These are phyloP conservation scores for Erigeron canadensis DNA, from an alignment of 129 eudicot genomes.

Conservation along the genomic window DNA sequence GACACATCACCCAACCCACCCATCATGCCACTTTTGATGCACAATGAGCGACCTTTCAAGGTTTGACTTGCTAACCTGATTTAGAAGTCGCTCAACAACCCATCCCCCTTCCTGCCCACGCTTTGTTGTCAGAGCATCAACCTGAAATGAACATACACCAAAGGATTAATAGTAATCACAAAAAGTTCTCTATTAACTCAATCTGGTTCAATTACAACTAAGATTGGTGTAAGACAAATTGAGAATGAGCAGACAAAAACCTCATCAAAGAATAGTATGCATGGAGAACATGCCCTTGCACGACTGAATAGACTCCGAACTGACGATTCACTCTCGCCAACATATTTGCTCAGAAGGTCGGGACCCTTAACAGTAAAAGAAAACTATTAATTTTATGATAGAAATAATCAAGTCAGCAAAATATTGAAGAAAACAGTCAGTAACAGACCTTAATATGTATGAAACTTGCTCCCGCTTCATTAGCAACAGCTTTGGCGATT, in stretches of 20 bases:
- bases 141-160: conserved; percentile 47
- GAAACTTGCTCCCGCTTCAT: conserved; percentile 90
- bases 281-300: conserved; percentile 94
- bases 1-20: too few relatives aligned
- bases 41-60: neutral
- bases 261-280: conserved; percentile 95
- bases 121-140: conserved; percentile 63
- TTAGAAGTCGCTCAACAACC: conserved; percentile 64
- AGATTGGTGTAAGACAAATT: neutral
- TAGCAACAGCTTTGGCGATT: conserved; percentile 96
- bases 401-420: neutral
- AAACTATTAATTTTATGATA: neutral
- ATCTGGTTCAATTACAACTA: neutral
- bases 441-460: conserved; percentile 76
- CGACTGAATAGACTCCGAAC: conserved; percentile 86
- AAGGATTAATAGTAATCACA: conserved; percentile 39
- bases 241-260: conserved; percentile 26
- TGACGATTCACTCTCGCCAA: conserved; percentile 89
- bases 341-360: conserved; percentile 82
- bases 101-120: conserved; percentile 79
- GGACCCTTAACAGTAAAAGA: conserved; percentile 62
- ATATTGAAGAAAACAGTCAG: neutral
- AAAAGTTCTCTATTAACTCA: neutral
- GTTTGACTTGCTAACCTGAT: conserved; percentile 46
- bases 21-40: neutral